Evolutionary conservation across 106 monocot species (phyloP), one percentile per base, ranked within the genome.

Genomic region (Amphibolis antarctica): DNA sequence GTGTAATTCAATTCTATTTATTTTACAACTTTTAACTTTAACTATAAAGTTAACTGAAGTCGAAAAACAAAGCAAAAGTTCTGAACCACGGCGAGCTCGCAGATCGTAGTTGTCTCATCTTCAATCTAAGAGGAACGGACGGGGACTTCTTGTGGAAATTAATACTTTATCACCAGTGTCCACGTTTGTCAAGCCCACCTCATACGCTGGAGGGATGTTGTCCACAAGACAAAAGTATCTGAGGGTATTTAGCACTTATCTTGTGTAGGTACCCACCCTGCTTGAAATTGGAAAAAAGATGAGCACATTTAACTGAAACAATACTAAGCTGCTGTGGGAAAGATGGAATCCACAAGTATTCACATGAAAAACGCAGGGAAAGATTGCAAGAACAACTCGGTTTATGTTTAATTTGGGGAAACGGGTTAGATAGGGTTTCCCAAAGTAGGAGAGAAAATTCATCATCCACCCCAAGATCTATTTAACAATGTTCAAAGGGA

Each of bases 261-360:
- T 79, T 93, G 24, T 83, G 88, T 68, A 93, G 67, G 66, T 79
- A 81, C 17, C 93, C 88, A n/a, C 23, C 93, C 93, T 93, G 81
- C 28, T 17, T 53, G 10, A 28, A 14, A 50, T 27, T 9, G 12
- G 5, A 14, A 28, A 52, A 46, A 17, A 36, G 15, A 64, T 13
- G 6, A 12, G 60, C 42, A 18, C 42, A 60, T 60, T 19, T 11
- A 21, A 60, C 19, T 0, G 21, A 19, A 10, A 12, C n/a, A 36
- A n/a, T n/a, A 44, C 1, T 42, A 19, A 28, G 10, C 17, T 5
- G 4, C 12, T 0, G 0, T 36, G 36, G n/a, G 7, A 36, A 36
- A 36, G 36, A 7, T 36, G 36, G 36, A 36, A 36, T 36, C 7
- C 7, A 36, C 36, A 36, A 36, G 4, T 36, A 36, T 36, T 36